These are phyloP conservation scores for Rhipidocladum racemiflorum DNA, from an alignment of 176 grass and related monocot species.

Conservation along the genomic window DNA sequence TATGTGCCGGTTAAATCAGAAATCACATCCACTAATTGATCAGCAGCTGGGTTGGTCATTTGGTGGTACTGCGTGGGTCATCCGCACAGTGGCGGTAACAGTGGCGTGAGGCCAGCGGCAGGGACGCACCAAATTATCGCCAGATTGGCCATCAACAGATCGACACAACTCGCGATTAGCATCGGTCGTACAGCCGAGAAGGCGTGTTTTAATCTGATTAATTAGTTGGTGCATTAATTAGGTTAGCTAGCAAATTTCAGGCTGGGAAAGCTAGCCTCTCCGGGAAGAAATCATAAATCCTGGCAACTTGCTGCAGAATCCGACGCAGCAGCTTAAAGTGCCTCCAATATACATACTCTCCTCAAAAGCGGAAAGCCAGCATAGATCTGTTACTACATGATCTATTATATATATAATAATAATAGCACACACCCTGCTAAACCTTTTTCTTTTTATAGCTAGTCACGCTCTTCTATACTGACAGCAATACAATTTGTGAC, in stretches of 20 bases:
- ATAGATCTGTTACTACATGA: no score
- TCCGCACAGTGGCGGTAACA: background rate
- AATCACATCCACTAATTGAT: background rate
- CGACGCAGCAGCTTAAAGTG: background rate
- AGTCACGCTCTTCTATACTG: no score
- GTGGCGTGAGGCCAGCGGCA: slow-evolving; percentile 11
- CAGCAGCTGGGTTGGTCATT: background rate
- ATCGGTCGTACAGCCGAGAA: slow-evolving; percentile 29
- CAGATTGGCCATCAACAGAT: background rate
- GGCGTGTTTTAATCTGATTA: background rate
- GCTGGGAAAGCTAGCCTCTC: background rate
- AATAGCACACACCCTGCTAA: no score
- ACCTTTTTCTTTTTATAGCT: no score
- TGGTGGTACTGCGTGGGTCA: background rate
- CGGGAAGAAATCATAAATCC: background rate
- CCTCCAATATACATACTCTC: no score
- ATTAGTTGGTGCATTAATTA: no score
- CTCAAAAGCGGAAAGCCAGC: no score
- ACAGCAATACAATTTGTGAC: no score
- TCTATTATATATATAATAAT: no score
- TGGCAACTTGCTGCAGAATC: background rate
- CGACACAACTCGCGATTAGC: slow-evolving; percentile 31
- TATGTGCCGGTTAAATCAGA: no score
- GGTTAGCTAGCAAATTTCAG: background rate
- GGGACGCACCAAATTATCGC: slow-evolving; percentile 22